Evolutionary conservation across 345 rosid genomes (phyloP).

Genomic region (Barbarea vulgaris): DNA sequence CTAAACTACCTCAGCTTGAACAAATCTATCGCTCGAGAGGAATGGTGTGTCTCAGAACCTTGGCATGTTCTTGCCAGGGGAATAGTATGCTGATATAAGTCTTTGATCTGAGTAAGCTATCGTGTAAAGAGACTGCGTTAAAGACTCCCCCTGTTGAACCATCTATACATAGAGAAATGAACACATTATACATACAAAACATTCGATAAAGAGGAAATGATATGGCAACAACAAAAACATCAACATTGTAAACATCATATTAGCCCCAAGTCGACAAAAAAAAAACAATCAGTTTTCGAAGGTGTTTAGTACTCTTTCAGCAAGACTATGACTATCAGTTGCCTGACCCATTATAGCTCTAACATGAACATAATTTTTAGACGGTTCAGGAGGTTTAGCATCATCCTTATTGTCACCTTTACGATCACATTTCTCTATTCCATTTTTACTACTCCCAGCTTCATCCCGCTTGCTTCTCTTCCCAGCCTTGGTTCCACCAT

Average conservation of each 20-base stretch:
- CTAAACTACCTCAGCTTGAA: slow-evolving; percentile 55
- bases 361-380: slow-evolving; percentile 86
- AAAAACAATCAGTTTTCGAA: neutral
- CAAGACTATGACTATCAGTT: slow-evolving; percentile 91
- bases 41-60: slow-evolving; percentile 45
- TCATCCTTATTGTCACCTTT: slow-evolving; percentile 39
- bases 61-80: slow-evolving; percentile 52
- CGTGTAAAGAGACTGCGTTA: slow-evolving; percentile 45
- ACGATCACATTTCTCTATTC: slow-evolving; percentile 27
- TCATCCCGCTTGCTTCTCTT: slow-evolving; percentile 58
- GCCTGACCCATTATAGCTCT: slow-evolving; percentile 96
- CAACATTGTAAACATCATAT: slow-evolving; percentile 6
- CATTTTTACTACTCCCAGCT: slow-evolving; percentile 38
- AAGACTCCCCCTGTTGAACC: slow-evolving; percentile 49
- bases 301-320: slow-evolving; percentile 75
- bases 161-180: slow-evolving; percentile 45
- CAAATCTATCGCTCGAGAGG: slow-evolving; percentile 46
- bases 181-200: slow-evolving; percentile 9
- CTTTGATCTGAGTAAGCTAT: slow-evolving; percentile 57
- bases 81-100: slow-evolving; percentile 50
- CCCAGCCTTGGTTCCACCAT: slow-evolving; percentile 46
- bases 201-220: neutral
- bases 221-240: neutral
- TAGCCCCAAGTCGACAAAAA: neutral
- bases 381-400: slow-evolving; percentile 66